Base-by-base conservation (phyloP, 2,329 filamentous ascomycete species). In the Aspergillus sp. region DNA sequence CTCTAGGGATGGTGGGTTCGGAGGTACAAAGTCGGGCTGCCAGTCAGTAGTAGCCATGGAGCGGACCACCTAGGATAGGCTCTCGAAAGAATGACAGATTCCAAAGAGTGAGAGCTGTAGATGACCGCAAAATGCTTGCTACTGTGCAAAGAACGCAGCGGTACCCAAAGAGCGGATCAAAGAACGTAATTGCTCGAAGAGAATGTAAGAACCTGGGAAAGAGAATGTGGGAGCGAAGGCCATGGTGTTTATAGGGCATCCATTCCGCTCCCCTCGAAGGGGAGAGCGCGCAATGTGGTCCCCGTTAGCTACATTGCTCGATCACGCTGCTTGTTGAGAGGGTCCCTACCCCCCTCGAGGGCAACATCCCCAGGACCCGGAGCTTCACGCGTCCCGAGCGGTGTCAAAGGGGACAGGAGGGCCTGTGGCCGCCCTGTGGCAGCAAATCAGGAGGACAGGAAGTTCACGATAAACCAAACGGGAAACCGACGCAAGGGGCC, bases 171-270 rank as follows among this genome's bases (percentile, higher is more conserved):
- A 64, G 56, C 60, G 59, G 61, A 42, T 42, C 65, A 60, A 69
- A 71, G 68, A 70, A 71, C 69, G 69, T 62, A 66, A 60, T 66
- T 60, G 62, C 60, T 61, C 60, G 62, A 68, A 68, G 70, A 73
- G 70, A 73, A 73, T 73, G 70, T 72, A 67, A 69, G 69, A 65
- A 65, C 60, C 66, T 70, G 63, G 59, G 65, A 70, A 70, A 71
- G 69, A 73, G 70, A 73, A 73, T 73, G 70, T 71, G 66, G 63
- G 68, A 70, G 70, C 70, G 70, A 68, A 60, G 62, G 65, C 57
- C 65, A 69, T 66, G 66, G 61, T 71, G 70, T 73, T 73, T 73
- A 73, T 73, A 71, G 63, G 65, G 46, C 60, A 63, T 60, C 56
- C 60, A 67, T 66, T 38, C 62, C 59, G 59, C 58, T 62, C 58